phyloP scores from a whole-genome alignment of 768 basidiomycete species.

The Tulasnella sp. region DNA sequence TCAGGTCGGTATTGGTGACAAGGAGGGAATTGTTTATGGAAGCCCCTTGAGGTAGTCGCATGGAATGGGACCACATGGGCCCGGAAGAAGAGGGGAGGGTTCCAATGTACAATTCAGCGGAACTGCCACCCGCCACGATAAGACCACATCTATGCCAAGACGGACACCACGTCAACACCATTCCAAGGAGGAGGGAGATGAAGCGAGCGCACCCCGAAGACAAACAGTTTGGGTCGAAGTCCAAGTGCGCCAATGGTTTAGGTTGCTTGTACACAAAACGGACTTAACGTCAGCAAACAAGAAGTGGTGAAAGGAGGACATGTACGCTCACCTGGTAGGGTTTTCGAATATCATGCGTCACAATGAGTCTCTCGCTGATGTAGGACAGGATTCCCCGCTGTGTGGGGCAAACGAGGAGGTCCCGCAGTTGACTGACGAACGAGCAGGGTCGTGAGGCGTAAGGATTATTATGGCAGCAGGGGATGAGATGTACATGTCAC shows the following conservation, averaged over 20 bases:
- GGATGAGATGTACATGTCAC: background rate
- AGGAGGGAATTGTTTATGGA: slow-evolving; percentile 76
- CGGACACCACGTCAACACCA: background rate
- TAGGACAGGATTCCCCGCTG: slow-evolving; percentile 11
- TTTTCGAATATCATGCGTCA: background rate
- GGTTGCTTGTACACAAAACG: background rate
- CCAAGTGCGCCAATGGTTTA: background rate
- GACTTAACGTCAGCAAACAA: background rate
- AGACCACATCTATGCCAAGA: slow-evolving; percentile 8
- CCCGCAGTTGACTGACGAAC: slow-evolving; percentile 12
- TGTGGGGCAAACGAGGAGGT: slow-evolving; percentile 15
- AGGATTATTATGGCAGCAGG: background rate
- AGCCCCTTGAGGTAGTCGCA: background rate
- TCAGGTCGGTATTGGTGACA: slow-evolving; percentile 31
- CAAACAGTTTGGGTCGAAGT: slow-evolving; percentile 17
- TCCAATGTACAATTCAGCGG: slow-evolving; percentile 15
- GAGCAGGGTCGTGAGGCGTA: background rate
- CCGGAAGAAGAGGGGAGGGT: slow-evolving; percentile 2
- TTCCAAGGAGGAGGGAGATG: background rate
- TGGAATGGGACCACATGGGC: background rate
- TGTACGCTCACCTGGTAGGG: background rate
- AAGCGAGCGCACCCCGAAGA: slow-evolving; percentile 14
- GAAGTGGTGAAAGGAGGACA: background rate
- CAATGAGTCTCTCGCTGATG: slow-evolving; percentile 12
- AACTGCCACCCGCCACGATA: slow-evolving; percentile 11